Evolutionary conservation across 441 rosid species (phyloP), one percentile per base, ranked within the genome.

Genomic region (Omphalea diandra): DNA sequence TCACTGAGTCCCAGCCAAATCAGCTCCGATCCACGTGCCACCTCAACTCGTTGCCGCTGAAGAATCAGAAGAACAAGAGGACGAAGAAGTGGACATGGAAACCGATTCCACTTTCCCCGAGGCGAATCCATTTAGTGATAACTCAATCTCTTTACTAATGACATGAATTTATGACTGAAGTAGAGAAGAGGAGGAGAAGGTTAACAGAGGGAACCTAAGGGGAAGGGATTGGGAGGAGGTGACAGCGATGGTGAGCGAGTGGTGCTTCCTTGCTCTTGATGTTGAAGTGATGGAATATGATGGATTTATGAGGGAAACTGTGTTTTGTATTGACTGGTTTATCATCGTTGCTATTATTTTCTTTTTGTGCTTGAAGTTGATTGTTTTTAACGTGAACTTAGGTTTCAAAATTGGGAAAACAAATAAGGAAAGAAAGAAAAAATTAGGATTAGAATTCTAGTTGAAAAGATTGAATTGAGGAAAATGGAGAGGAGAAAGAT

Each of bases 191-290:
- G 76, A 58, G 77, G 75, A 63, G 87, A 82, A n/a, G 87, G 80
- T 66, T 73, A 94, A 92, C 44, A 69, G 90, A 66, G 99, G 97
- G 77, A 94, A 92, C 80, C 71, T 94, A 70, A 75, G 97, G 33
- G 99, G n/a, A 31, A 85, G 98, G 61, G 99, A 94, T 56, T 94
- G 98, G 99, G 98, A 94, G 81, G 97, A 88, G 70, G 98, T 94
- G 64, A 98, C 98, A 32, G 78, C 83, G 40, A 63, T 82, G 1
- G 97, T 94, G 71, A 87, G 87, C 41, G 94, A 86, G 83, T 70
- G 97, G 77, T 69, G 86, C 70, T n/a, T n/a, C n/a, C n/a, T n/a
- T n/a, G n/a, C n/a, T n/a, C n/a, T n/a, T n/a, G n/a, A n/a, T n/a
- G n/a, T n/a, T n/a, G n/a, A n/a, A n/a, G n/a, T n/a, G n/a, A n/a